Percentiles rank a stretch among this genome's conserved stretches.
Evolutionary conservation across 192 early-diverging fungal genomes (phyloP).

Genomic region (Cetraspora pellucida): DNA sequence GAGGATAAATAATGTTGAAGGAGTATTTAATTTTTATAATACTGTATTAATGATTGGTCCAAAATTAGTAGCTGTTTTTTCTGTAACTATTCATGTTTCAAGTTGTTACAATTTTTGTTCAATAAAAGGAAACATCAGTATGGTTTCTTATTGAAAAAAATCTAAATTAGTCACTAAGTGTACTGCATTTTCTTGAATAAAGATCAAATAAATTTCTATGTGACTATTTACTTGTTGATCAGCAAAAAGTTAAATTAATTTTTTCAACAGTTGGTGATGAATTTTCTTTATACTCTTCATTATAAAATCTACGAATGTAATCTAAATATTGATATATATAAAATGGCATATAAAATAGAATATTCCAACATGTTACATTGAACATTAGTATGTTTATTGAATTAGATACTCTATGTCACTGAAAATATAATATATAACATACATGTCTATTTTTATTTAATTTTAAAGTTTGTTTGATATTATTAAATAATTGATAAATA

Average conservation of each 20-base stretch:
- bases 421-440: neutral
- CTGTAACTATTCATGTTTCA: neutral
- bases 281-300: slow-evolving; percentile 6
- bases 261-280: neutral
- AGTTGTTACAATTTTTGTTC: slow-evolving; percentile 4
- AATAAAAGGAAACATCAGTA: slow-evolving; percentile 1
- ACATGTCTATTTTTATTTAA: neutral
- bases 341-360: neutral
- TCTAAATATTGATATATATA: slow-evolving; percentile 6
- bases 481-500: neutral
- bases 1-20: neutral
- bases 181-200: slow-evolving; percentile 1
- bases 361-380: slow-evolving; percentile 1
- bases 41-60: neutral
- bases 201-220: slow-evolving; percentile 2
- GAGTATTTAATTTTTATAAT: slow-evolving; percentile 1
- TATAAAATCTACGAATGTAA: slow-evolving; percentile 3
- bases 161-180: neutral
- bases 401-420: neutral
- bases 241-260: neutral
- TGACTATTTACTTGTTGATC: neutral
- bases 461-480: slow-evolving; percentile 6
- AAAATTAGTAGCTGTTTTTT: neutral
- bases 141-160: slow-evolving; percentile 12
- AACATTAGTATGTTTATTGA: neutral